phyloP scores from a whole-genome alignment of 2,329 filamentous ascomycete genomes.

The Xylariaceae sp. region DNA sequence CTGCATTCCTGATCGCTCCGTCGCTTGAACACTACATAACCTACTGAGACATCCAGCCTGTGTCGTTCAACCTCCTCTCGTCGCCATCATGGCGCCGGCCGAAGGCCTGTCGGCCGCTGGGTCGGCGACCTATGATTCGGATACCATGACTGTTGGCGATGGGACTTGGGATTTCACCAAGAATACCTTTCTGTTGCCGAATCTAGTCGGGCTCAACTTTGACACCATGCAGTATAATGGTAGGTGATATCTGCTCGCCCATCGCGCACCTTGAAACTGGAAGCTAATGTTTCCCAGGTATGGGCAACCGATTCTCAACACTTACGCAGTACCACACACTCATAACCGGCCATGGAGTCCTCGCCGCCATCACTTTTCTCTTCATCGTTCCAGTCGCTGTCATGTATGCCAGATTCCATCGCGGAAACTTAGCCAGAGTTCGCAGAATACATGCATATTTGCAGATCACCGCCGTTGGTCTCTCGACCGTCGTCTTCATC shows the following conservation, averaged over 20 bases:
- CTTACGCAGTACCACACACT: constrained; percentile 66
- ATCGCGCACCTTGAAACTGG: neutral
- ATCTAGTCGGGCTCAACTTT: constrained; percentile 71
- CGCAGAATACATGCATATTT: constrained; percentile 70
- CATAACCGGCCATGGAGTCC: constrained; percentile 65
- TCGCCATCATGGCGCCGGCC: constrained; percentile 57
- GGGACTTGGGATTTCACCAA: constrained; percentile 78
- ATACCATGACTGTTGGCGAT: constrained; percentile 73
- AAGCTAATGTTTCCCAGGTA: constrained; percentile 45
- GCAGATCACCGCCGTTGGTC: constrained; percentile 62
- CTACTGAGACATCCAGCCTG: neutral
- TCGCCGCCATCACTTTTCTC: constrained; percentile 71
- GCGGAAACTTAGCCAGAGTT: constrained; percentile 55
- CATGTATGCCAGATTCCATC: constrained; percentile 68
- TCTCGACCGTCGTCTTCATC: constrained; percentile 68
- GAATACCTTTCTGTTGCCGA: constrained; percentile 75
- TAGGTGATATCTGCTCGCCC: constrained; percentile 34
- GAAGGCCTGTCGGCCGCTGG: constrained; percentile 64
- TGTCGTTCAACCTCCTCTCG: constrained; percentile 15
- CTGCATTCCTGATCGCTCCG: neutral
- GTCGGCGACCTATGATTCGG: constrained; percentile 67
- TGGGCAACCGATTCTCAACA: constrained; percentile 74
- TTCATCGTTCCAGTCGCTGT: constrained; percentile 70
- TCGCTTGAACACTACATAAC: neutral
- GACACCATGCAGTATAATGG: constrained; percentile 84